Conservation (phyloP, 1,284 basidiomycete species). For the Athelia psychrophila region DNA sequence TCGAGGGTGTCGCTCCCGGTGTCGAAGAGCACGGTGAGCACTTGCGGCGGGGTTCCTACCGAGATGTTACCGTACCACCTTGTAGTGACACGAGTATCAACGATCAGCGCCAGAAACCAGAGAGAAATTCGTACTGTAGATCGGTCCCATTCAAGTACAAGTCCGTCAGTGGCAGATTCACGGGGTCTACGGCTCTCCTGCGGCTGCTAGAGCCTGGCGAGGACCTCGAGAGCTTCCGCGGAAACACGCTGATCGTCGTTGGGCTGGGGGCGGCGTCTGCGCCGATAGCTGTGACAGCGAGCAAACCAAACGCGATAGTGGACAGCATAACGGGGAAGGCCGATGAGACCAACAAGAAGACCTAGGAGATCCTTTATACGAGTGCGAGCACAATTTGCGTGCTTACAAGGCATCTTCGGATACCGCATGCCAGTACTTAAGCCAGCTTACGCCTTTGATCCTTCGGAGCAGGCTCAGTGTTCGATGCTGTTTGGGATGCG, state of each 20-base stretch:
- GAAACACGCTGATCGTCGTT: conserved; percentile 36
- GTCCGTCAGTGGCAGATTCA: conserved; percentile 40
- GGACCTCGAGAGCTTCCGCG: conserved; percentile 27
- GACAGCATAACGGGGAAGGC: not conserved
- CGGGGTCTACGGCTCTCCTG: conserved; percentile 33
- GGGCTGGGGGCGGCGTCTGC: conserved; percentile 11
- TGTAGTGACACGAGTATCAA: conserved; percentile 6
- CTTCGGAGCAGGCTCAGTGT: too few species aligned
- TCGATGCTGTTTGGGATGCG: too few species aligned
- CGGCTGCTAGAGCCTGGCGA: not conserved
- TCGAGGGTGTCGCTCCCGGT: conserved; percentile 48
- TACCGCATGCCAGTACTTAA: too few species aligned
- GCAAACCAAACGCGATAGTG: not conserved
- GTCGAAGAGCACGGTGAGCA: conserved; percentile 48
- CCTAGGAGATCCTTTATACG: too few species aligned
- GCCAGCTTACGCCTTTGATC: too few species aligned
- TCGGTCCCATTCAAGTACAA: conserved; percentile 55
- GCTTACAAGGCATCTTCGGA: too few species aligned
- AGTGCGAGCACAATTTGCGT: too few species aligned
- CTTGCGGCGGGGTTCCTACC: conserved; percentile 48
- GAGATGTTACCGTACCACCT: conserved; percentile 53
- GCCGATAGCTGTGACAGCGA: not conserved
- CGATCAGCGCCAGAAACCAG: conserved; percentile 4
- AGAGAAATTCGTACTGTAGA: conserved; percentile 37
- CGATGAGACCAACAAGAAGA: too few species aligned